phyloP scores from a whole-genome alignment of 2,329 filamentous ascomycete species.

The Colletotrichum siamense region DNA sequence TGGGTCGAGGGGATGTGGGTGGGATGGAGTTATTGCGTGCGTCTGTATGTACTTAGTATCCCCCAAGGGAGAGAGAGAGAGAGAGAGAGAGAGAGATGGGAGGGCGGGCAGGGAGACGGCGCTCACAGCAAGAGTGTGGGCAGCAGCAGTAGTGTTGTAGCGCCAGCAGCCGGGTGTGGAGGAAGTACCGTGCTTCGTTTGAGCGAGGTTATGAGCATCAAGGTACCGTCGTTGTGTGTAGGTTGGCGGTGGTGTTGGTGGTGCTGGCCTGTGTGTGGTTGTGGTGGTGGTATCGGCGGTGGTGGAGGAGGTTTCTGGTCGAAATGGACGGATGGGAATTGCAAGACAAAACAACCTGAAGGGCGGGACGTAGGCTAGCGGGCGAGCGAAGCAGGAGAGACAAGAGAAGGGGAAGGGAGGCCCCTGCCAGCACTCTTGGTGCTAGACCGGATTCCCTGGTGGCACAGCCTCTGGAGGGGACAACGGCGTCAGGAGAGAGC shows the following conservation, averaged over 20 bases:
- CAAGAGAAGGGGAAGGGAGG: conserved; percentile 14
- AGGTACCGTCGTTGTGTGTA: neutral
- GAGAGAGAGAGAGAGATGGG: neutral
- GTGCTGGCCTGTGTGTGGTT: neutral
- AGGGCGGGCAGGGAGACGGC: neutral
- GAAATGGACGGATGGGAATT: neutral
- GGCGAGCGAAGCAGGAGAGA: conserved; percentile 4
- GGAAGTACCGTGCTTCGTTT: neutral
- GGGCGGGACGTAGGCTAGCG: conserved; percentile 8
- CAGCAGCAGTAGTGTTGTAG: neutral
- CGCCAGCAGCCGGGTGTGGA: neutral
- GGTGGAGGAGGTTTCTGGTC: neutral
- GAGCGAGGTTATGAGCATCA: neutral
- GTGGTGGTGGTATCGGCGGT: neutral
- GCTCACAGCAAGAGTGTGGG: neutral
- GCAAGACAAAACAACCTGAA: conserved; percentile 4
- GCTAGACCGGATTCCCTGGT: conserved; percentile 13
- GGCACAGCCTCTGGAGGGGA: conserved; percentile 17
- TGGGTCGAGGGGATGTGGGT: neutral
- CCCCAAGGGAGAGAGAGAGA: neutral
- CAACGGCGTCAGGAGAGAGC: conserved; percentile 14
- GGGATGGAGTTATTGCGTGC: neutral
- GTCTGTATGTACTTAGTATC: neutral
- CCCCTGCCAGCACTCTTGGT: conserved; percentile 15
- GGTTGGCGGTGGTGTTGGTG: neutral